Conservation (phyloP, 2,329 filamentous ascomycete species). For the Rosellinia necatrix region DNA sequence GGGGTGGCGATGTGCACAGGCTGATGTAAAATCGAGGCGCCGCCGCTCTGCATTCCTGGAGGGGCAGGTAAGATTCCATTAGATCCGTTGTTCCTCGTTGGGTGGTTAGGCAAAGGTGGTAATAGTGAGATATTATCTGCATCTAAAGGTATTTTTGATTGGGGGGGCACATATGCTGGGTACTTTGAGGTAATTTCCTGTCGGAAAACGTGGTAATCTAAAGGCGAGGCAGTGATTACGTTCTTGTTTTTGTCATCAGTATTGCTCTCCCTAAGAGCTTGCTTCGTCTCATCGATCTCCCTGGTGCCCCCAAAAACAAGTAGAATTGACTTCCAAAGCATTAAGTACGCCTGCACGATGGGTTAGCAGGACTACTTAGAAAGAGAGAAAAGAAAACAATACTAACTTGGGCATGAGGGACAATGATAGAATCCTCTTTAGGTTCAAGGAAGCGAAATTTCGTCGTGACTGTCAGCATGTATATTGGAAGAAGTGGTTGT, state of each 20-base stretch:
- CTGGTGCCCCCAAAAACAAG: constrained; percentile 81
- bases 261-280: constrained; percentile 65
- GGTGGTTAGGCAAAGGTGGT: constrained; percentile 79
- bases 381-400: neutral
- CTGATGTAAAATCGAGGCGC: constrained; percentile 86
- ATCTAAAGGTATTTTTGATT: constrained; percentile 81
- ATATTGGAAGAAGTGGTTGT: constrained; percentile 70
- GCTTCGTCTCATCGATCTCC: constrained; percentile 75
- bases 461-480: constrained; percentile 71
- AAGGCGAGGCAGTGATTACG: constrained; percentile 87
- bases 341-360: constrained; percentile 67
- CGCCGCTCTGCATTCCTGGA: constrained; percentile 58
- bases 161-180: constrained; percentile 90
- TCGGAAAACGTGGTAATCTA: constrained; percentile 95
- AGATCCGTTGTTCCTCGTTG: constrained; percentile 62
- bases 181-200: constrained; percentile 98
- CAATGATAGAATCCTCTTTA: constrained; percentile 32
- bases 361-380: neutral
- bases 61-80: constrained; percentile 66
- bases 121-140: constrained; percentile 89
- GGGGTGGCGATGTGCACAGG: constrained; percentile 99
- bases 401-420: constrained; percentile 67
- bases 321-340: constrained; percentile 91
- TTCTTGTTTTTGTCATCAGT: constrained; percentile 68
- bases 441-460: constrained; percentile 60